Evolutionary conservation across 495 filamentous ascomycete genomes (phyloP), one percentile per base, ranked within the genome.

Genomic region (Cenococcum geophilum): DNA sequence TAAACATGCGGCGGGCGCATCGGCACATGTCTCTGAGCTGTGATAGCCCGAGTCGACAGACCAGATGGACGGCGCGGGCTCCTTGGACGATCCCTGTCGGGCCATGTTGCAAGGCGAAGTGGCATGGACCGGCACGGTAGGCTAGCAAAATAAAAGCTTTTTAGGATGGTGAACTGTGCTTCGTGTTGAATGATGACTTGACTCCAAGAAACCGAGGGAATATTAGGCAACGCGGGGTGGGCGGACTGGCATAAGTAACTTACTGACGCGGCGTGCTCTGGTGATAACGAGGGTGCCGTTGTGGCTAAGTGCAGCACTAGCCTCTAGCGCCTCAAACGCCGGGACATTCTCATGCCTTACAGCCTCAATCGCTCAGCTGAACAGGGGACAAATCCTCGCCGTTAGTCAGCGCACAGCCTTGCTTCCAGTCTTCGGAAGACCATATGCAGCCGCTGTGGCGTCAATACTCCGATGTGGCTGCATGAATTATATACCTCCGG

Each of bases 61-160:
- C 61, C 61, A 68, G 55, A 68, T 68, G 25, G 61, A 64, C 1
- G 61, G 58, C 55, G 65, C 61, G 25, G 49, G n/a, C 18, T 52
- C 11, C 40, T 18, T 22, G 49, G 20, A 9, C 25, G 20, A 16
- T 32, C 25, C 25, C 21, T 9, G 49, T 10, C 18, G 8, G 49
- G 25, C 5, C 49, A 52, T 45, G 40, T 14, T 45, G 12, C 4
- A 16, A 18, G 40, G 2, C 18, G 40, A 14, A 18, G 11, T 45
- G 12, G 12, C 40, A 45, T 45, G 12, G 40, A 45, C 12, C 12
- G 27, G 27, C 27, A 32, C 27, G 27, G 27, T 6, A 6, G 27
- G 27, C n/a, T 32, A 6, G 27, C 27, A 32, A 32, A 32, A 32
- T 32, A 32, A 32, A 32, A 32, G 27, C 27, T 32, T 32, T 32